A percentile compares a stretch with the other conserved stretches of the same genome.
phyloP scores from a whole-genome alignment of 345 rosid genomes.

The Geranium brycei region DNA sequence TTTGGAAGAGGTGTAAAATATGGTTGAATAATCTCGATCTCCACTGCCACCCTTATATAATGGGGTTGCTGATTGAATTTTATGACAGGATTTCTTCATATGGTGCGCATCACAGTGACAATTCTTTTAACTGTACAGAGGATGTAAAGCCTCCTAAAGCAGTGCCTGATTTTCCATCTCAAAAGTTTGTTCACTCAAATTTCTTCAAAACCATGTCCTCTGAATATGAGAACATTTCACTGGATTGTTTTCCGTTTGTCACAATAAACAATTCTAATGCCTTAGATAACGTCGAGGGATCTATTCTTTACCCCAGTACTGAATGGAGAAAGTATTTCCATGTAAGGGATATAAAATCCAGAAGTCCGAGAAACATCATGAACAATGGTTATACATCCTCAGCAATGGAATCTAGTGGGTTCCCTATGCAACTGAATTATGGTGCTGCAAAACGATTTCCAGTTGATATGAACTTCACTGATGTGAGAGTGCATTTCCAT shows the following conservation, averaged over 20 bases:
- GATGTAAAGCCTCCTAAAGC: constrained; percentile 20
- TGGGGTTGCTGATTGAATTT: constrained; percentile 43
- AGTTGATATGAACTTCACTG: constrained; percentile 37
- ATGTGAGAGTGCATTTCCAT: constrained; percentile 61
- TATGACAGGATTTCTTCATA: constrained; percentile 32
- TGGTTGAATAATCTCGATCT: constrained; percentile 53
- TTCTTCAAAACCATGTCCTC: constrained; percentile 39
- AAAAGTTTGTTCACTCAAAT: constrained; percentile 66
- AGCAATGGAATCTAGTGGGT: constrained; percentile 16
- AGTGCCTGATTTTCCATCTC: constrained; percentile 30
- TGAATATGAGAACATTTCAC: constrained; percentile 38
- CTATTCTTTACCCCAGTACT: constrained; percentile 30
- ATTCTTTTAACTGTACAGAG: constrained; percentile 10
- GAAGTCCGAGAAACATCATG: constrained; percentile 22
- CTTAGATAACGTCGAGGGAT: constrained; percentile 40
- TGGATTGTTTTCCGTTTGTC: constrained; percentile 58
- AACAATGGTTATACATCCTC: constrained; percentile 17
- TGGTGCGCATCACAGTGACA: constrained; percentile 16
- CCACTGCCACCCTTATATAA: constrained; percentile 64
- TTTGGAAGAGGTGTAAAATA: constrained; percentile 28
- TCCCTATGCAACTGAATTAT: constrained; percentile 15
- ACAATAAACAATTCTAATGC: constrained; percentile 36
- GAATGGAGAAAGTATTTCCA: constrained; percentile 48
- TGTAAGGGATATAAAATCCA: constrained; percentile 24
- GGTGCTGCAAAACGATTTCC: constrained; percentile 17